Base-by-base conservation (phyloP, 2,329 filamentous ascomycete genomes). In the Onygenales sp. region DNA sequence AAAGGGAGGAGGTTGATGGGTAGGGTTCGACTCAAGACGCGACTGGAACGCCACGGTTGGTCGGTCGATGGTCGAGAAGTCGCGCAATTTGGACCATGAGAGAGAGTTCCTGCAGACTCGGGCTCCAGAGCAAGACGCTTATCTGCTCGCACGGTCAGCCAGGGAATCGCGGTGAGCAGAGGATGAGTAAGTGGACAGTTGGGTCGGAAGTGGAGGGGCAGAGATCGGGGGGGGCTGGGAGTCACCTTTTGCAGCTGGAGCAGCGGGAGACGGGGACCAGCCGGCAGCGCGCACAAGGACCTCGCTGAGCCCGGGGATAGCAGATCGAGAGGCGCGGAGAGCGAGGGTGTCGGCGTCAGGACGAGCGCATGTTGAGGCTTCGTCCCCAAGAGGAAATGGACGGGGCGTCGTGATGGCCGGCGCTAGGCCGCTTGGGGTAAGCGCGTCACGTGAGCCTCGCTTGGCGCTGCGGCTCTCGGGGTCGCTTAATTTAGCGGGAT, bases 81-180 rank as follows among this genome's bases (percentile, higher is more conserved):
- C 61, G 59, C 60, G 56, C 62, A 60, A 59, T 57, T 57, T 61
- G 60, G 60, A 60, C 63, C 68, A 71, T 71, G 61, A 64, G 69
- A 69, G 55, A 58, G 55, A 43, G 52, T 46, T 55, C 54, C 43
- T 58, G 57, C 48, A 53, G 38, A 11, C 51, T 50, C 43, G 44
- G 43, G 41, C 38, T 43, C 17, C 43, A 39, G 44, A 50, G 46
- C 44, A 53, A 52, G 52, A 50, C 42, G 42, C 32, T 39, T 46
- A 48, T 49, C 43, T 44, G n/a, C 41, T 7, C 43, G 27, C n/a
- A 11, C 31, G 10, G 42, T 54, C 44, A 57, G 55, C 55, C 35
- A 21, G 35, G 35, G 32, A 11, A 50, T 50, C 14, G 49, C 41
- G 46, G 51, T 50, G 53, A 42, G 45, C 27, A 32, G 49, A 33